phyloP scores from a whole-genome alignment of 2,329 filamentous ascomycete genomes.

The Trichoderma sp. region DNA sequence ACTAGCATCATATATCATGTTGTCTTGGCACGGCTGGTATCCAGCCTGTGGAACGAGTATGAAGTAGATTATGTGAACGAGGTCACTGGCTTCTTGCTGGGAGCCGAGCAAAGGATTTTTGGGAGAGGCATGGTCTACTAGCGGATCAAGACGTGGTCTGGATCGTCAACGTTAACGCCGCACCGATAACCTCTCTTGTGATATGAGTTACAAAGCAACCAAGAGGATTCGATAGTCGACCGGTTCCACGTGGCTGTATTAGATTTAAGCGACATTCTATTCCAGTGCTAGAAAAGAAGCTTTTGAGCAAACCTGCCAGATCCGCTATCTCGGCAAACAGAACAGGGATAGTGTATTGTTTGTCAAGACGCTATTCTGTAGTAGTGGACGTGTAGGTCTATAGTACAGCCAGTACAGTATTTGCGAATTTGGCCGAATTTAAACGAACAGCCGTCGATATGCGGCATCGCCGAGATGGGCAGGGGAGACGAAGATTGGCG shows the following conservation, averaged over 20 bases:
- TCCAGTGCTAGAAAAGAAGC: neutral
- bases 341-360: neutral
- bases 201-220: neutral
- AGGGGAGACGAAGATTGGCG: neutral
- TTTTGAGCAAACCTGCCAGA: neutral
- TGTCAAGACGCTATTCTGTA: neutral
- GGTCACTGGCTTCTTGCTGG: neutral
- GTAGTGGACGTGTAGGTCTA: neutral
- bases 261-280: neutral
- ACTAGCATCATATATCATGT: neutral
- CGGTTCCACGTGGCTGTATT: neutral
- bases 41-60: neutral
- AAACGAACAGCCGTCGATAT: conserved; percentile 10
- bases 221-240: neutral
- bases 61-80: neutral
- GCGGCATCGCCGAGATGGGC: neutral
- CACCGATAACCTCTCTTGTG: neutral
- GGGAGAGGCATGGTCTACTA: too few relatives aligned
- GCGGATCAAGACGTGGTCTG: neutral
- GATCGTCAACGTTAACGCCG: neutral
- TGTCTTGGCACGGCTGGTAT: neutral
- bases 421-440: neutral
- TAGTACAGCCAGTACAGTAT: neutral
- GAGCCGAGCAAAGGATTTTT: neutral
- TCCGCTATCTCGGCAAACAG: neutral